These are phyloP conservation scores for Schrenkiella parvula DNA, from an alignment of 345 rosid species.

Conservation along the genomic window DNA sequence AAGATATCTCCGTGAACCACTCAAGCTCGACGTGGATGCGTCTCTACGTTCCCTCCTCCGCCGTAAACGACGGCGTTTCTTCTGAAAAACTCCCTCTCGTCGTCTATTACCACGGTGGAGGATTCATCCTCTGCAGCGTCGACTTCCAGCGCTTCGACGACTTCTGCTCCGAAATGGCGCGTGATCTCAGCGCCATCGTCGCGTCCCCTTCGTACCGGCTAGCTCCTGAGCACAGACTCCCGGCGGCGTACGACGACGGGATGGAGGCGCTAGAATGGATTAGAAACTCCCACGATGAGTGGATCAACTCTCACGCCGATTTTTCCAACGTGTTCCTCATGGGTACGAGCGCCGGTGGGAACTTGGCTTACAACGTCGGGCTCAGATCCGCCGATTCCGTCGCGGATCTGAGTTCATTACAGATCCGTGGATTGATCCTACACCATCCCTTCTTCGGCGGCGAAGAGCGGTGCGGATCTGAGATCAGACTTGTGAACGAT, in stretches of 20 bases:
- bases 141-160: slow-evolving; percentile 11
- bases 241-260: slow-evolving; percentile 64
- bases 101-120: slow-evolving; percentile 61
- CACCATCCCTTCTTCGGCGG: slow-evolving; percentile 67
- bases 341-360: slow-evolving; percentile 67
- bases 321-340: slow-evolving; percentile 36
- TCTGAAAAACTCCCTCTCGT: slow-evolving; percentile 48
- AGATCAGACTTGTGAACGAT: slow-evolving; percentile 35
- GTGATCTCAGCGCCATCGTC: slow-evolving; percentile 36
- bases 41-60: slow-evolving; percentile 17
- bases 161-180: slow-evolving; percentile 38
- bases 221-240: slow-evolving; percentile 70
- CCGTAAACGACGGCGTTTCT: not conserved
- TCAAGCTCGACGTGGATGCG: slow-evolving; percentile 29
- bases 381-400: slow-evolving; percentile 23
- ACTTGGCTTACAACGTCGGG: slow-evolving; percentile 51
- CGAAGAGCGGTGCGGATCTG: slow-evolving; percentile 39
- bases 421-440: slow-evolving; percentile 57
- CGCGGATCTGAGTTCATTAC: slow-evolving; percentile 36
- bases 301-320: slow-evolving; percentile 41
- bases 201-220: slow-evolving; percentile 49
- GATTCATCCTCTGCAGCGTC: slow-evolving; percentile 44
- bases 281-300: slow-evolving; percentile 29
- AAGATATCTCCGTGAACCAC: slow-evolving; percentile 16
- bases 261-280: slow-evolving; percentile 44